These are phyloP conservation scores for Penicillium sp. DNA, from an alignment of 2,329 filamentous ascomycete species.

Conservation along the genomic window DNA sequence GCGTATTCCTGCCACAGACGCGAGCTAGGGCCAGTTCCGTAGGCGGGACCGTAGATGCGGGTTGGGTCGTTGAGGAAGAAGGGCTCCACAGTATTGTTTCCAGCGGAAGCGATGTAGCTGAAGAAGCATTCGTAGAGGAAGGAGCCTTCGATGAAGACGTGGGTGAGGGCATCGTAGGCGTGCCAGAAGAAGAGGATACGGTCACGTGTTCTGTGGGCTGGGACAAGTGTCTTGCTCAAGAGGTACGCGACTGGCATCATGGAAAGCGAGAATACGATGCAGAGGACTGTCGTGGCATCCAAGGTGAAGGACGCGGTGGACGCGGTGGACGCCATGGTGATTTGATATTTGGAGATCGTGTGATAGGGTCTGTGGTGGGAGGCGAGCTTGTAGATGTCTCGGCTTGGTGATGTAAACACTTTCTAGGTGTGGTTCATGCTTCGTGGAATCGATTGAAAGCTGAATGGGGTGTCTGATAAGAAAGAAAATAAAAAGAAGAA, in stretches of 20 bases:
- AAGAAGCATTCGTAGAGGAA: conserved; percentile 95
- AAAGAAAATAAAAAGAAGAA: neutral
- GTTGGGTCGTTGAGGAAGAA: conserved; percentile 49
- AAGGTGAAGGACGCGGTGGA: conserved; percentile 29
- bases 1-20: conserved; percentile 59
- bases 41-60: conserved; percentile 52
- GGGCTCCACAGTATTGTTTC: conserved; percentile 24
- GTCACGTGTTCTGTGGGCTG: conserved; percentile 46
- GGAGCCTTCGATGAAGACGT: conserved; percentile 80
- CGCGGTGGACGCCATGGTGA: conserved; percentile 16
- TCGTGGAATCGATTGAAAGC: neutral
- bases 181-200: conserved; percentile 91
- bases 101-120: conserved; percentile 45
- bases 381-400: neutral
- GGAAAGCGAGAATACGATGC: conserved; percentile 46
- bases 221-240: conserved; percentile 44
- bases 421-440: neutral
- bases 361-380: neutral
- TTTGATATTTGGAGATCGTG: neutral
- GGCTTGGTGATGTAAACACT: neutral
- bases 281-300: conserved; percentile 44
- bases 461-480: neutral
- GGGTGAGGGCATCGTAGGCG: conserved; percentile 81
- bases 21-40: conserved; percentile 47
- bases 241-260: conserved; percentile 48